Percentiles rank a stretch among this genome's conserved stretches.
Evolutionary conservation across 495 filamentous ascomycete species (phyloP).

Genomic region (Penicillium silybi): DNA sequence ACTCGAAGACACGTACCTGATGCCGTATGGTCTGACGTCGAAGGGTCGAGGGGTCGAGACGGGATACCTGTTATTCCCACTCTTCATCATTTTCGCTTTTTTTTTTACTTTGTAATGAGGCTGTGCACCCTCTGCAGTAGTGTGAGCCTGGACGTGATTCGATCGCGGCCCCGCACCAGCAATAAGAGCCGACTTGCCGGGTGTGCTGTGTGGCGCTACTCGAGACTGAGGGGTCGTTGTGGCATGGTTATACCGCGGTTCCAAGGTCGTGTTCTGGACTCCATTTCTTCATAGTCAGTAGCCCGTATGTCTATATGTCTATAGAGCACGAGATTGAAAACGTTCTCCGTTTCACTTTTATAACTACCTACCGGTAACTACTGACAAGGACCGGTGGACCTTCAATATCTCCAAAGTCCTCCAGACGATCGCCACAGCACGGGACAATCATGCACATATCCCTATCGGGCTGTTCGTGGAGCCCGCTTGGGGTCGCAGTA

Average conservation of each 20-base stretch:
- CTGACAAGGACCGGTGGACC: background rate
- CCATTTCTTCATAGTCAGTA: too few relatives aligned
- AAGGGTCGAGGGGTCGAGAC: background rate
- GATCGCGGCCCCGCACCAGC: slow-evolving; percentile 21
- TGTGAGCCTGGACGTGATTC: slow-evolving; percentile 11
- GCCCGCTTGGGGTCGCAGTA: slow-evolving; percentile 14
- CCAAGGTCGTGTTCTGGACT: too few relatives aligned
- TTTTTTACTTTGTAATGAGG: slow-evolving; percentile 9
- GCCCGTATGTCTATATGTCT: background rate
- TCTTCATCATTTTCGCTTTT: background rate
- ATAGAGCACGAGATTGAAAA: background rate
- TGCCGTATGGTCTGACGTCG: slow-evolving; percentile 1
- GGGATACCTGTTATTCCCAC: too few relatives aligned
- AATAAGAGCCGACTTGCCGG: slow-evolving; percentile 15
- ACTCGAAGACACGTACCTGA: background rate
- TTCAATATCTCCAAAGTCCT: background rate
- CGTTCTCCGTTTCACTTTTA: background rate
- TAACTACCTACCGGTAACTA: background rate
- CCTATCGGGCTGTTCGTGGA: slow-evolving; percentile 14
- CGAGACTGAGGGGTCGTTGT: background rate
- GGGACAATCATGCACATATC: slow-evolving; percentile 15
- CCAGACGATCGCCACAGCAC: slow-evolving; percentile 9
- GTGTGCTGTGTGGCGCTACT: slow-evolving; percentile 20
- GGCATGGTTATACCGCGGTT: background rate
- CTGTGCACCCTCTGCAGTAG: slow-evolving; percentile 17